A percentile compares a stretch with the other conserved stretches of the same genome.
Conservation (phyloP, 257 asterid species). For the Voacanga thouarsii region DNA sequence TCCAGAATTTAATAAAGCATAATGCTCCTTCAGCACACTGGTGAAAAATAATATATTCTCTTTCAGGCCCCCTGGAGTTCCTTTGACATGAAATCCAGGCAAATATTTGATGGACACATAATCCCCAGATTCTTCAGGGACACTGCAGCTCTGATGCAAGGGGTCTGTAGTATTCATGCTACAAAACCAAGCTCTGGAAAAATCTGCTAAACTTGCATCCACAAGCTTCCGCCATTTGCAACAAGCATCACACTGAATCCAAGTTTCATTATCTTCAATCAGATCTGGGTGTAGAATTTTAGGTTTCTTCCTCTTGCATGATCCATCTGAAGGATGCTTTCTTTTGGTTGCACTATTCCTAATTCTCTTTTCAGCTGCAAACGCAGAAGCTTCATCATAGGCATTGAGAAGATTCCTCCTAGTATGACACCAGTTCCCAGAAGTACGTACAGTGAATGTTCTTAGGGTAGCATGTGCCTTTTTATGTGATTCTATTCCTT, state of each 20-base stretch:
- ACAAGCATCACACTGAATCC: conserved; percentile 99
- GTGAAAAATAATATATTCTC: conserved; percentile 74
- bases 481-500: conserved; percentile 29
- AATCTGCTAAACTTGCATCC: conserved; percentile 38
- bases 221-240: conserved; percentile 89
- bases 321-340: conserved; percentile 33
- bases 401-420: conserved; percentile 65
- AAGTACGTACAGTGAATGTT: conserved; percentile 24
- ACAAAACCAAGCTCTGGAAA: conserved; percentile 84
- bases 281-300: conserved; percentile 29
- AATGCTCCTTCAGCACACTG: conserved; percentile 73
- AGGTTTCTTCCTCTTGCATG: conserved; percentile 38
- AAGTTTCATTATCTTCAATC: conserved; percentile 53
- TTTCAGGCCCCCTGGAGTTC: conserved; percentile 58
- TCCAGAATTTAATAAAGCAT: conserved; percentile 50
- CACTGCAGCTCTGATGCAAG: conserved; percentile 60
- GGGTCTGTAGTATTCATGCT: conserved; percentile 77
- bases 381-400: conserved; percentile 40
- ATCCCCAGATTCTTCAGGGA: conserved; percentile 89
- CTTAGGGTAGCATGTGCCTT: conserved; percentile 34
- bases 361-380: conserved; percentile 19
- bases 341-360: conserved; percentile 33
- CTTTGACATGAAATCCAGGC: conserved; percentile 78
- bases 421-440: conserved; percentile 36
- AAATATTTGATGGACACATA: conserved; percentile 51